Conservation (phyloP, 148 eudicot species). For the Beta vulgaris region DNA sequence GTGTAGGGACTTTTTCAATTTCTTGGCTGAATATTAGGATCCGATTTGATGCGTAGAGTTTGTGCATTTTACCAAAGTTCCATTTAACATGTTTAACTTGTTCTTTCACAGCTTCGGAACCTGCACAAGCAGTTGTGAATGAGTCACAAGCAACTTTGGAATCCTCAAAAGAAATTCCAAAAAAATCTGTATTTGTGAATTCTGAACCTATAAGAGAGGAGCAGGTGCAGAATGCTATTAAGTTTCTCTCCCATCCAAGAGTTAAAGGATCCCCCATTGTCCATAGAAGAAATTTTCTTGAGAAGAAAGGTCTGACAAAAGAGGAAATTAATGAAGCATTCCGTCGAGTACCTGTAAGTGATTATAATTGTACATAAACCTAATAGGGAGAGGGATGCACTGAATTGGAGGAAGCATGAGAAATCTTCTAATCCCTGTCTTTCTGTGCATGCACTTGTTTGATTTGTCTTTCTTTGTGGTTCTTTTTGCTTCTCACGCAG, state of each 20-base stretch:
- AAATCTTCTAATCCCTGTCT: neutral
- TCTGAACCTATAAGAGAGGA: slow-evolving; percentile 87
- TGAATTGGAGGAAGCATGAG: neutral
- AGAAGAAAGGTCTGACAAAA: slow-evolving; percentile 92
- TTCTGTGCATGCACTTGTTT: neutral
- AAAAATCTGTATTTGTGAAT: slow-evolving; percentile 75
- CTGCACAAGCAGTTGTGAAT: slow-evolving; percentile 29
- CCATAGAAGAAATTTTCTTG: slow-evolving; percentile 90
- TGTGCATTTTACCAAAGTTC: neutral
- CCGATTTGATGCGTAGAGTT: neutral
- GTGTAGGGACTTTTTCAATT: neutral
- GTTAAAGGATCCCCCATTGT: slow-evolving; percentile 89
- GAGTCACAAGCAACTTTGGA: slow-evolving; percentile 39
- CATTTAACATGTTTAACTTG: neutral
- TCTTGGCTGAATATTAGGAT: neutral
- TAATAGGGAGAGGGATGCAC: neutral
- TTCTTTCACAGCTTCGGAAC: slow-evolving; percentile 36
- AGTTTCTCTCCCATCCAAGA: slow-evolving; percentile 92
- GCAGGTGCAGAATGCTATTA: slow-evolving; percentile 87
- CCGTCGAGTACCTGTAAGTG: slow-evolving; percentile 91
- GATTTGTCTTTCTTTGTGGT: neutral
- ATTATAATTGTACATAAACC: neutral
- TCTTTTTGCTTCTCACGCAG: slow-evolving; percentile 13
- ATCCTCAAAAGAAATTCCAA: slow-evolving; percentile 40
- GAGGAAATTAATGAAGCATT: slow-evolving; percentile 99